Percentiles rank a stretch among this genome's conserved stretches.
phyloP scores from a whole-genome alignment of 2,329 filamentous ascomycete species.

The Aspergillus uvarum region DNA sequence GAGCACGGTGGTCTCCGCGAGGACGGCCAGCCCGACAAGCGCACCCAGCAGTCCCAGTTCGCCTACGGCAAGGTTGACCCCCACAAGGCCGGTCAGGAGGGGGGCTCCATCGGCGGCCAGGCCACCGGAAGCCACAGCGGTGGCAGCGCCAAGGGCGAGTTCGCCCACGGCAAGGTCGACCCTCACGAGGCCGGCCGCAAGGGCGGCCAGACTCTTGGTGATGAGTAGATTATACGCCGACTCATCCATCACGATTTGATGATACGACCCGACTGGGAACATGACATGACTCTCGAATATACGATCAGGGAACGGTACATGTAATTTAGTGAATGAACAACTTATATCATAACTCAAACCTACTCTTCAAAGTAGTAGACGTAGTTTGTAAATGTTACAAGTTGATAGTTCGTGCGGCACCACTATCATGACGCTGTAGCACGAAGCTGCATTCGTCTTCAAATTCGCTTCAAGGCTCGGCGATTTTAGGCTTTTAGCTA shows the following conservation, averaged over 20 bases:
- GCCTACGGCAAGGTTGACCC: constrained; percentile 12
- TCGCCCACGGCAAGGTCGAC: neutral
- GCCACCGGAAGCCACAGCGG: constrained; percentile 3
- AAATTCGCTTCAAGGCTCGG: too few species aligned
- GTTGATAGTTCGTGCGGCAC: too few species aligned
- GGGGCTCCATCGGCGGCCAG: constrained; percentile 6
- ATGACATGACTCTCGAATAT: neutral
- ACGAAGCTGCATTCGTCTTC: too few species aligned
- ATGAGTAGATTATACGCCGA: neutral
- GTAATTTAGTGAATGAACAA: neutral
- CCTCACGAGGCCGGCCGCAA: neutral
- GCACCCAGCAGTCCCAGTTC: constrained; percentile 10
- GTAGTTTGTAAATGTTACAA: too few species aligned
- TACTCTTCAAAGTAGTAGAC: too few species aligned
- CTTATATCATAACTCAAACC: neutral
- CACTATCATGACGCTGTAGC: too few species aligned
- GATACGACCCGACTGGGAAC: neutral
- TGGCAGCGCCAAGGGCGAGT: constrained; percentile 3
- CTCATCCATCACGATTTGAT: neutral
- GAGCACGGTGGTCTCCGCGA: constrained; percentile 11
- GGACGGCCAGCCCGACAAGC: constrained; percentile 11
- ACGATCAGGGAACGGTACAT: neutral
- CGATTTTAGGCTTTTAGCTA: too few species aligned
- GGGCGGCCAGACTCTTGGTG: neutral
- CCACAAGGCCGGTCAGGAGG: constrained; percentile 10